Evolutionary conservation across 2,329 filamentous ascomycete genomes (phyloP), one percentile per base, ranked within the genome.

Genomic region (Cucurbitaria berberidis): DNA sequence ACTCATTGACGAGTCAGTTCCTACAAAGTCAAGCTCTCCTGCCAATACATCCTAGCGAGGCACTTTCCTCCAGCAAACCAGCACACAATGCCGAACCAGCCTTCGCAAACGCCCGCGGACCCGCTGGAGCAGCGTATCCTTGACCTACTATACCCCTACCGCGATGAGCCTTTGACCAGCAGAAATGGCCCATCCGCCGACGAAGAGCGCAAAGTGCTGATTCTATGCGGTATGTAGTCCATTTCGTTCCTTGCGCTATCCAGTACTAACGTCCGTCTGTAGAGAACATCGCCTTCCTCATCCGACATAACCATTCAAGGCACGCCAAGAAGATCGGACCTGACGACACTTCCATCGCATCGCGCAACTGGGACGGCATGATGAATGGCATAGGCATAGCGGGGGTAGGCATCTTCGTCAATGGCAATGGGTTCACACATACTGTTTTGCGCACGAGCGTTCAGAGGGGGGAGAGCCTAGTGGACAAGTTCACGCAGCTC

Each of bases 281-380:
- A 55, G 57, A 51, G 19, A 60, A 60, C 16, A 35, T 60, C 21
- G 54, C 54, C 15, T 57, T 60, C 22, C 40, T 60, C 19, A 47
- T 60, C 45, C 48, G 57, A 16, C 55, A 55, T 45, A 45, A 51
- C 18, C 56, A 56, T 21, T 38, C 42, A 8, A 41, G 42, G 15
- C 55, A 48, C 29, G 53, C 55, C 40, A 61, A 58, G 35, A 22
- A 10, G 18, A 51, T 57, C 29, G 42, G 51, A 1, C n/a, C 45
- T 2, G 26, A 47, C 16, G 55, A 59, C 4, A 10, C 56, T 9
- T 55, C 49, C 2, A n/a, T 59, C 1, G 50, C 39, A 2, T 35
- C 38, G n/a, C 54, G 52, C 22, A 51, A 54, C 42, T 59, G 55
- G 52, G 9, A 18, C 3, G 18, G 10, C 7, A 40, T 38, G 16